Evolutionary conservation across 352 stramenopile species (phyloP).

Genomic region (Thalassiosira hispida): DNA sequence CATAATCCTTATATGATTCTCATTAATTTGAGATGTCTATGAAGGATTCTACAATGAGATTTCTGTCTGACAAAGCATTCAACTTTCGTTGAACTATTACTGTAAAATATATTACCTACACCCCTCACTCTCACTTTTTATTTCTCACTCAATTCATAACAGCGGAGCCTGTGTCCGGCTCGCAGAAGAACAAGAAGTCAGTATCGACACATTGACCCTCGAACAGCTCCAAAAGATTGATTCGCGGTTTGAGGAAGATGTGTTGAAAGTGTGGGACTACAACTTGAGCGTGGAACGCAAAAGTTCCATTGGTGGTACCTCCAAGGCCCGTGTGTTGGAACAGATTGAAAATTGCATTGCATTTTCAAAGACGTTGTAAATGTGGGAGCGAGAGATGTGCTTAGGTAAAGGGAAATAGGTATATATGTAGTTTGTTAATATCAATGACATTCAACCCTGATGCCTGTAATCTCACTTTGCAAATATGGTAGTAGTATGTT

Average conservation of each 20-base stretch:
- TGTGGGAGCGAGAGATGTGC: neutral
- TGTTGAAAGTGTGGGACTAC: constrained; percentile 84
- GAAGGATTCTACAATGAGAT: constrained; percentile 53
- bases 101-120: neutral
- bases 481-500: too few species aligned
- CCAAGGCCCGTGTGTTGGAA: constrained; percentile 68
- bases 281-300: constrained; percentile 84
- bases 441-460: too few species aligned
- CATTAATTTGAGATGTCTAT: constrained; percentile 17
- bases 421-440: too few species aligned
- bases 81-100: neutral
- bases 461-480: too few species aligned
- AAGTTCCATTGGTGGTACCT: constrained; percentile 77
- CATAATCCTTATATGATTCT: constrained; percentile 32
- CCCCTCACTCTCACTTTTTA: neutral
- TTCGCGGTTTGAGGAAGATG: constrained; percentile 81
- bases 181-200: constrained; percentile 78
- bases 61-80: constrained; percentile 40
- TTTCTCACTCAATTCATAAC: neutral
- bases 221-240: constrained; percentile 82
- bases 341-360: constrained; percentile 78
- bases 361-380: constrained; percentile 62
- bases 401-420: neutral
- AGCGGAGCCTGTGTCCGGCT: constrained; percentile 81
- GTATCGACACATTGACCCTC: constrained; percentile 75